phyloP scores from a whole-genome alignment of 306 rosid species.

The Rosa rugosa region DNA sequence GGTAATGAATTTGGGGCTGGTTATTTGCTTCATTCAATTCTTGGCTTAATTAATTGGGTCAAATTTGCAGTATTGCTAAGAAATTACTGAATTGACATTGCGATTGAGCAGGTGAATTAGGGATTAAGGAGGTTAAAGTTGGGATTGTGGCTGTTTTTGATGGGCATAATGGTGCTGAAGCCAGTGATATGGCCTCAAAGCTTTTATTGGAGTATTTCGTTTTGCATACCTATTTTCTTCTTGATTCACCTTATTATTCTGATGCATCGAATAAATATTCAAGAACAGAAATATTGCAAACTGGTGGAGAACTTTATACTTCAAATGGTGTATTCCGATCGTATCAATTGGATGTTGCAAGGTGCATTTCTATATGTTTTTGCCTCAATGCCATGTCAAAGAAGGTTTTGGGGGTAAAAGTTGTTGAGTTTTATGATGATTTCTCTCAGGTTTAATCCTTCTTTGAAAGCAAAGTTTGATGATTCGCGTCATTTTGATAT shows the following conservation, averaged over 20 bases:
- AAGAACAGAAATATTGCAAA: slow-evolving; percentile 26
- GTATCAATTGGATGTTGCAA: slow-evolving; percentile 48
- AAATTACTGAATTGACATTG: not conserved
- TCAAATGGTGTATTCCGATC: slow-evolving; percentile 50
- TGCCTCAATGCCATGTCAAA: not conserved
- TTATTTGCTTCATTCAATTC: not conserved
- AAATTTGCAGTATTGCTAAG: not conserved
- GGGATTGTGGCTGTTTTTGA: slow-evolving; percentile 85
- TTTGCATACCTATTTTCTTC: slow-evolving; percentile 86
- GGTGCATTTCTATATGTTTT: slow-evolving; percentile 41
- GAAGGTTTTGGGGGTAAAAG: not conserved
- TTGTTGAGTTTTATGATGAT: slow-evolving; percentile 14
- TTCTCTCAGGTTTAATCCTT: slow-evolving; percentile 70
- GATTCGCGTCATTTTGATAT: slow-evolving; percentile 80
- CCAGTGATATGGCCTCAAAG: slow-evolving; percentile 90
- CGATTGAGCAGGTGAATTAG: slow-evolving; percentile 46
- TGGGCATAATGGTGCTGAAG: slow-evolving; percentile 93
- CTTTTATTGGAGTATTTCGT: slow-evolving; percentile 83
- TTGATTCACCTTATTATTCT: slow-evolving; percentile 76
- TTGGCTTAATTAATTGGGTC: not conserved
- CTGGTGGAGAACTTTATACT: slow-evolving; percentile 36
- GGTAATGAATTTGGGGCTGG: slow-evolving; percentile 23
- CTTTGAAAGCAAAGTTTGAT: slow-evolving; percentile 45
- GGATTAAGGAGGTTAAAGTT: slow-evolving; percentile 73
- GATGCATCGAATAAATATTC: slow-evolving; percentile 44